A percentile compares a stretch with the other conserved stretches of the same genome.
These are phyloP conservation scores for Neofusicoccum cordaticola DNA, from an alignment of 2,329 filamentous ascomycete genomes.

Conservation along the genomic window DNA sequence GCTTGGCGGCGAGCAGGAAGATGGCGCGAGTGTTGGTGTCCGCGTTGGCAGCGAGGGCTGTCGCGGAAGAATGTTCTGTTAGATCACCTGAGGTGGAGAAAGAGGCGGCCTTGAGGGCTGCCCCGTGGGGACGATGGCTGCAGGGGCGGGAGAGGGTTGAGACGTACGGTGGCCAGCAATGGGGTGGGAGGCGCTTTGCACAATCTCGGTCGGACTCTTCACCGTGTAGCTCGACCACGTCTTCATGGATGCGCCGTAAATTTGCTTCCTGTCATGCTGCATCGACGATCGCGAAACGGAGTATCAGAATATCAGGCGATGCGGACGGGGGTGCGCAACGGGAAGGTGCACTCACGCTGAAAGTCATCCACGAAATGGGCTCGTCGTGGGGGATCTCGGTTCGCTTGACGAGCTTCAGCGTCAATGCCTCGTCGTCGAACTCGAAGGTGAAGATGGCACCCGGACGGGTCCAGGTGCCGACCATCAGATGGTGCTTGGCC, in stretches of 20 bases:
- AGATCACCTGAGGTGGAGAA: conserved; percentile 10
- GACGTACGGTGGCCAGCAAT: conserved; percentile 71
- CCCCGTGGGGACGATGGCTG: conserved; percentile 15
- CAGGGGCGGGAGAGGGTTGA: not conserved
- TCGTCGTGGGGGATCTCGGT: conserved; percentile 79
- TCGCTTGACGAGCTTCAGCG: conserved; percentile 72
- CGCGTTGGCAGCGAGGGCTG: conserved; percentile 65
- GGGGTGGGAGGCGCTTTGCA: conserved; percentile 70
- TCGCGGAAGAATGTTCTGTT: conserved; percentile 7
- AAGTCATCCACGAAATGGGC: conserved; percentile 92
- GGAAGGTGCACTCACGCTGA: conserved; percentile 60
- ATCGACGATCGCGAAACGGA: not conserved
- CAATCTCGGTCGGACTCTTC: conserved; percentile 70
- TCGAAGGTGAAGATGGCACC: conserved; percentile 86
- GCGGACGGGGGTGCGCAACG: not conserved
- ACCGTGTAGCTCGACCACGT: conserved; percentile 84
- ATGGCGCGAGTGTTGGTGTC: conserved; percentile 84
- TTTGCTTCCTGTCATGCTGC: conserved; percentile 75
- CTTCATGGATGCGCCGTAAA: conserved; percentile 91
- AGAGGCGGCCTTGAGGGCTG: not conserved
- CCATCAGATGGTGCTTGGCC: conserved; percentile 81
- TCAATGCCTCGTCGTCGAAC: conserved; percentile 79
- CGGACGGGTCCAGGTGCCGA: conserved; percentile 86
- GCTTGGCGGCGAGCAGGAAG: conserved; percentile 76
- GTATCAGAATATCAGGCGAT: not conserved